These are phyloP conservation scores for Periconia sp. DNA, from an alignment of 2,329 filamentous ascomycete genomes.

Conservation along the genomic window DNA sequence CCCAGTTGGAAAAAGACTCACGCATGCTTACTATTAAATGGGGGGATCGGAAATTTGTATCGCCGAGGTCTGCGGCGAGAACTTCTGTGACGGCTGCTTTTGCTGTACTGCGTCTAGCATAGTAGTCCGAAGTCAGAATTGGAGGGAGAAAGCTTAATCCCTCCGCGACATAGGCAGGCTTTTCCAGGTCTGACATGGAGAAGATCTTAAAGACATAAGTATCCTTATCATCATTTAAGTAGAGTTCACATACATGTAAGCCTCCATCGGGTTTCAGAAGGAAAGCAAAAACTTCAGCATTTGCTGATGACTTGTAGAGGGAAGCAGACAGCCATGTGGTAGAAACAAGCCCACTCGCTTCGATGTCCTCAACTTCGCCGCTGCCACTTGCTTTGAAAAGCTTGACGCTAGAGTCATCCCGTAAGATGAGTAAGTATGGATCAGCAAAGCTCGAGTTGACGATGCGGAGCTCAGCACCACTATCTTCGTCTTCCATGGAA, in stretches of 20 bases:
- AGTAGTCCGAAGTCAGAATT: constrained; percentile 73
- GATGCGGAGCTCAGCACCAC: constrained; percentile 78
- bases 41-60: constrained; percentile 71
- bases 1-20: neutral
- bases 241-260: constrained; percentile 66
- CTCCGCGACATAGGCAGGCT: constrained; percentile 75
- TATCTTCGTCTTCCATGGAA: constrained; percentile 84
- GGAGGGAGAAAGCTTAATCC: constrained; percentile 80
- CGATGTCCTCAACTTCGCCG: constrained; percentile 84
- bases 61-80: constrained; percentile 83
- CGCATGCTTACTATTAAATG: constrained; percentile 75
- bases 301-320: constrained; percentile 72
- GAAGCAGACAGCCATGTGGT: constrained; percentile 84
- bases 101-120: constrained; percentile 70
- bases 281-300: constrained; percentile 72
- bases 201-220: constrained; percentile 65
- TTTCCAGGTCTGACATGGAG: constrained; percentile 73
- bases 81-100: constrained; percentile 81
- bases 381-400: constrained; percentile 80
- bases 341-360: constrained; percentile 63
- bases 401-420: constrained; percentile 82
- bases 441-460: constrained; percentile 84
- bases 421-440: constrained; percentile 80
- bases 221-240: neutral
- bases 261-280: constrained; percentile 77